Evolutionary conservation across 345 rosid genomes (phyloP), one percentile per base, ranked within the genome.

Genomic region (Capsella bursapastoris): DNA sequence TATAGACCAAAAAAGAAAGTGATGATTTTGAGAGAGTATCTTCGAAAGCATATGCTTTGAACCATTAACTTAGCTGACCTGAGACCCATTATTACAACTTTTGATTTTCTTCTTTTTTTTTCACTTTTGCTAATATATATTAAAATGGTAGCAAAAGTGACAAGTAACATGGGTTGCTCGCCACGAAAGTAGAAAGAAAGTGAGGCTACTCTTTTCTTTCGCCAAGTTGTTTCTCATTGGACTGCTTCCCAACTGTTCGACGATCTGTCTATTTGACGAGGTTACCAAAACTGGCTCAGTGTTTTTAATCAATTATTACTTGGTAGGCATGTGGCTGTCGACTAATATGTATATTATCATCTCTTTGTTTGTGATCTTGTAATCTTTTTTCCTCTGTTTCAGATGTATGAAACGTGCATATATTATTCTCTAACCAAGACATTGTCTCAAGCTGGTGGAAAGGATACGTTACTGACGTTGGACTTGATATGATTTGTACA

Each of bases 31-130:
- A 15, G 25, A 34, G 65, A 76, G 75, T 70, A 76, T 76, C 52
- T 76, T 76, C 12, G 10, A 25, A 55, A 76, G 80, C 80, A 76
- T 76, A 76, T 76, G 71, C 80, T 76, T 56, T 49, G 5, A 63
- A 47, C 79, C 75, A 76, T 75, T 75, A 75, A 61, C 58, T 68
- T 16, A 68, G 74, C 74, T 75, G 79, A 75, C 74, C 69, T 61
- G 61, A 75, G 64, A 51, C 64, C 68, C 79, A 76, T 69, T 76
- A 52, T 53, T 37, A 27, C 35, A 8, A 43, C 79, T 74, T 70
- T 70, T 48, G 2, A 34, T n/a, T 57, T 47, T n/a, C 3, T 53
- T 8, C 16, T 52, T 4, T 44, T 44, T 53, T 52, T 53, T 52
- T 34, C 56, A 50, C 29, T 68, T 52, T 22, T 11, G 7, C 29